These are phyloP conservation scores for Backusella psychrophila DNA, from an alignment of 192 early-diverging fungal species.

Conservation along the genomic window DNA sequence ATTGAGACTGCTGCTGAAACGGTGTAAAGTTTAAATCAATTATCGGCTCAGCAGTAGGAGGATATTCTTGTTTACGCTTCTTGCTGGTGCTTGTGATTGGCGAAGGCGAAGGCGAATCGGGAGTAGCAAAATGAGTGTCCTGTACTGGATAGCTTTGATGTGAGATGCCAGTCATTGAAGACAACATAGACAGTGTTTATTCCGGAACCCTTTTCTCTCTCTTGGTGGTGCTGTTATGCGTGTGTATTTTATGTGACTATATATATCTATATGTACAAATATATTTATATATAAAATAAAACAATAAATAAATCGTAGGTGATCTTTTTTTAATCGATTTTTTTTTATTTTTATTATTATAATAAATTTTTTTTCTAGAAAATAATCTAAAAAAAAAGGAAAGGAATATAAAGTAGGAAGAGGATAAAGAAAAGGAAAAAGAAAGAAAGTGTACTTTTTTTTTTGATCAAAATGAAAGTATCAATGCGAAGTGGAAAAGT, in stretches of 20 bases:
- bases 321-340: neutral
- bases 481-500: neutral
- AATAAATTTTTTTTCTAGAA: neutral
- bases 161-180: neutral
- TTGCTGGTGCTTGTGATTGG: neutral
- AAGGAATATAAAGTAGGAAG: neutral
- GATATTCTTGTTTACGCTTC: neutral
- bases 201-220: neutral
- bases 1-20: neutral
- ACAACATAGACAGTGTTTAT: neutral
- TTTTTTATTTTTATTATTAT: slow-evolving; percentile 1
- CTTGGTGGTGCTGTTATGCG: neutral
- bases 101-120: neutral
- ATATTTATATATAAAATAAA: neutral
- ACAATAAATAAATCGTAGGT: slow-evolving; percentile 1
- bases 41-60: neutral
- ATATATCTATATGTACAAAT: slow-evolving; percentile 1
- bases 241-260: neutral
- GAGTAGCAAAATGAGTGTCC: neutral
- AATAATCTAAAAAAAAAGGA: neutral
- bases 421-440: slow-evolving; percentile 12
- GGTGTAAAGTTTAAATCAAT: neutral
- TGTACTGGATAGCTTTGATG: slow-evolving; percentile 1
- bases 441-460: neutral
- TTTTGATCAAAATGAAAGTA: neutral